Percentiles rank a stretch among this genome's conserved stretches.
Conservation (phyloP, 306 rosid species). For the Vicia sativa region DNA sequence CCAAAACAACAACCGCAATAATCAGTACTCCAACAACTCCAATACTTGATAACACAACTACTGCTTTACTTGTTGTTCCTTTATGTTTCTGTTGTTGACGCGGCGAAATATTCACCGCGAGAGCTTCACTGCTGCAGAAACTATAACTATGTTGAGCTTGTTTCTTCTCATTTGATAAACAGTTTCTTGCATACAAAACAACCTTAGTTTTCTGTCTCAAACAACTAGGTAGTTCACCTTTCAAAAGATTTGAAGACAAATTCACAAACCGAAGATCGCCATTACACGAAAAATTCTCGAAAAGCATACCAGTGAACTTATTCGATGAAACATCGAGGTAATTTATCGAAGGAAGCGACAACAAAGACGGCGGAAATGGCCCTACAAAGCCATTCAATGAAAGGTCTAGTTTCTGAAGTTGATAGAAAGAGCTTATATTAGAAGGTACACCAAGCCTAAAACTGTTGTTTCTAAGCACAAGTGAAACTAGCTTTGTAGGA, state of each 20-base stretch:
- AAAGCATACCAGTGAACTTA: constrained; percentile 76
- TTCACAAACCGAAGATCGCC: constrained; percentile 68
- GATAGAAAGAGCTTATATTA: constrained; percentile 53
- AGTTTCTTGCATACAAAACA: constrained; percentile 58
- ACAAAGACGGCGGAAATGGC: constrained; percentile 60
- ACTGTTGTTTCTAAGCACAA: constrained; percentile 74
- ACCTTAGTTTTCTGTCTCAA: constrained; percentile 46
- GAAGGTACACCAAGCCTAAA: constrained; percentile 65
- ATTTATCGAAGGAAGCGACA: constrained; percentile 71
- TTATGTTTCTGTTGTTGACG: constrained; percentile 43
- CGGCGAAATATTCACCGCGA: constrained; percentile 71
- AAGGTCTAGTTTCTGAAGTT: constrained; percentile 79
- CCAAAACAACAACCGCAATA: constrained; percentile 62
- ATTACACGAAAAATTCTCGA: constrained; percentile 63
- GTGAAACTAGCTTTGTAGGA: constrained; percentile 58
- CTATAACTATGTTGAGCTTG: constrained; percentile 55
- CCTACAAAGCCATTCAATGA: constrained; percentile 80
- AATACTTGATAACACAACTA: constrained; percentile 55
- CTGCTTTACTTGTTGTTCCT: constrained; percentile 41
- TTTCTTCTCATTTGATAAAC: constrained; percentile 57
- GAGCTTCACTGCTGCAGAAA: constrained; percentile 80
- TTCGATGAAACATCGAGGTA: constrained; percentile 78
- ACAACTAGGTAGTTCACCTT: constrained; percentile 76
- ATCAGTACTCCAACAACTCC: constrained; percentile 57
- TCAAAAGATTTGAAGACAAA: constrained; percentile 79